phyloP scores from a whole-genome alignment of 192 early-diverging fungal genomes.

The Backusella sp. region DNA sequence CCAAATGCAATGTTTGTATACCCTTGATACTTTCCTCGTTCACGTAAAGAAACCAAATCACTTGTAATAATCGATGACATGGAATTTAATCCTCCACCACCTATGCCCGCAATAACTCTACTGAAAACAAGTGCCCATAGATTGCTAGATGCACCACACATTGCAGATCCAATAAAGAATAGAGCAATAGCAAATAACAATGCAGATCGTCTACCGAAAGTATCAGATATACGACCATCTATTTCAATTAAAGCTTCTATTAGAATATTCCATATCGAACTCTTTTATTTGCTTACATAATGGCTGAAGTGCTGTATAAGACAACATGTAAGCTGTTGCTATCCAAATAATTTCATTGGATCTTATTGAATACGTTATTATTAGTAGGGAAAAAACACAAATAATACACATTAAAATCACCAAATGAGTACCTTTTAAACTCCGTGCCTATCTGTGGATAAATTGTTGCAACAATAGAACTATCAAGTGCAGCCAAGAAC shows the following conservation, averaged over 20 bases:
- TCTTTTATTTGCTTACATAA: conserved; percentile 49
- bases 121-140: conserved; percentile 57
- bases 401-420: neutral
- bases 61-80: conserved; percentile 67
- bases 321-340: conserved; percentile 71
- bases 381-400: neutral
- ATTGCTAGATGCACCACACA: conserved; percentile 62
- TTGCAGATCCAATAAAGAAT: conserved; percentile 66
- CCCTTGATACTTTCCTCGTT: conserved; percentile 59
- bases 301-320: conserved; percentile 75
- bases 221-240: conserved; percentile 67
- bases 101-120: conserved; percentile 74
- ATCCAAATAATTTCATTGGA: conserved; percentile 77
- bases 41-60: conserved; percentile 67
- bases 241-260: neutral
- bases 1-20: conserved; percentile 33
- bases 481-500: conserved; percentile 32
- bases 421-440: conserved; percentile 25
- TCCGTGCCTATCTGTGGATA: conserved; percentile 36
- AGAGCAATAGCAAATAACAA: conserved; percentile 56
- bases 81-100: conserved; percentile 57
- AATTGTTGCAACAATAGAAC: conserved; percentile 36
- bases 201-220: conserved; percentile 71
- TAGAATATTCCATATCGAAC: neutral
- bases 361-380: neutral